A percentile compares a stretch with the other conserved stretches of the same genome.
Evolutionary conservation across 345 rosid species (phyloP).

Genomic region (Geranium brycei): DNA sequence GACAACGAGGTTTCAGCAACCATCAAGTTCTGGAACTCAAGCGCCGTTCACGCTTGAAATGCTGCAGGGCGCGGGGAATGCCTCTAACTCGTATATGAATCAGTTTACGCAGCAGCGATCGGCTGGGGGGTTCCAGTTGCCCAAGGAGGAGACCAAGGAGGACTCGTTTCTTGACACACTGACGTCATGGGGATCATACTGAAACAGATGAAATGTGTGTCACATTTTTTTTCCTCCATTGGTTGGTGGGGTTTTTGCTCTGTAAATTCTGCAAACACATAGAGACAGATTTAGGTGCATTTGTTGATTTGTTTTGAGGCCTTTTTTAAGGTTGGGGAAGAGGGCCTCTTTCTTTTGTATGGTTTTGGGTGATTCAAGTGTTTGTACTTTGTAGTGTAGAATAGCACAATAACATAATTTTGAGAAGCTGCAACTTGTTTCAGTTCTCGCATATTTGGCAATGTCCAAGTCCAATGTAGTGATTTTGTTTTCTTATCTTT

Average conservation of each 20-base stretch:
- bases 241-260: neutral
- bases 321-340: no score
- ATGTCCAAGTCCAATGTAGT: no score
- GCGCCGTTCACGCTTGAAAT: constrained; percentile 33
- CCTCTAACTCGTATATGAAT: constrained; percentile 21
- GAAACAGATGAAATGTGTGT: neutral
- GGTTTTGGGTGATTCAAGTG: no score
- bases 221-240: no score
- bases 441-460: no score
- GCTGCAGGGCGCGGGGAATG: constrained; percentile 26
- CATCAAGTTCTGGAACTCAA: constrained; percentile 21
- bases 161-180: constrained; percentile 35
- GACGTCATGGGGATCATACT: neutral
- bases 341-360: no score
- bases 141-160: constrained; percentile 70
- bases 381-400: no score
- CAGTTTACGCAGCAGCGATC: constrained; percentile 22
- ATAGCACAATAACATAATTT: no score
- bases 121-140: constrained; percentile 24
- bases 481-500: no score
- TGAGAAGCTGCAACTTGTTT: no score
- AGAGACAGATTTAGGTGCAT: no score
- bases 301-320: no score
- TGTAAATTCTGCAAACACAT: neutral
- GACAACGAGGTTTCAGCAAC: constrained; percentile 12